These are phyloP conservation scores for Nicotiana sylvestris DNA, from an alignment of 257 asterid species.

Conservation along the genomic window DNA sequence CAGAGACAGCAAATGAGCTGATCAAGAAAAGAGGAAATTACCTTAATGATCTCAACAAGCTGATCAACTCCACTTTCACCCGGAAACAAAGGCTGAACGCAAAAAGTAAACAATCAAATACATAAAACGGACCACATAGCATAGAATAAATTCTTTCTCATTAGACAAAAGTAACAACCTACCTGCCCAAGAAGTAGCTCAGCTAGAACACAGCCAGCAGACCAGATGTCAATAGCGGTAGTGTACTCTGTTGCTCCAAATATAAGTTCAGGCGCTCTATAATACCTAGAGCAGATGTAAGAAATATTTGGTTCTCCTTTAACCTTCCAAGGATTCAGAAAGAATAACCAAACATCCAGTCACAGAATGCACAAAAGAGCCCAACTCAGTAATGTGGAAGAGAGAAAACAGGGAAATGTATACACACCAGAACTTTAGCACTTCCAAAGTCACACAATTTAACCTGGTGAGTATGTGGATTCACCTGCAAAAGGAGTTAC, in stretches of 20 bases:
- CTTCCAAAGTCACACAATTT: conserved; percentile 53
- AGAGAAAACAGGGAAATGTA: background rate
- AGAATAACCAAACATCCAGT: background rate
- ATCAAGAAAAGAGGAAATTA: conserved; percentile 9
- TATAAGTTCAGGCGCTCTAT: conserved; percentile 58
- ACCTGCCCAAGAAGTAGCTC: conserved; percentile 57
- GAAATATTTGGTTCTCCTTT: conserved; percentile 58
- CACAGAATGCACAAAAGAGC: background rate
- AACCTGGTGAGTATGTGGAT: conserved; percentile 65
- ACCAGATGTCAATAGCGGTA: conserved; percentile 50
- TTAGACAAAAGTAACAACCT: background rate
- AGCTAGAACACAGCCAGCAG: conserved; percentile 56
- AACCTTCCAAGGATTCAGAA: conserved; percentile 26
- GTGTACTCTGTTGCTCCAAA: conserved; percentile 57
- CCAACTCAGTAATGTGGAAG: background rate
- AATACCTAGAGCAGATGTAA: conserved; percentile 57
- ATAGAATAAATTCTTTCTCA: background rate
- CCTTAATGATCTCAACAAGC: conserved; percentile 98
- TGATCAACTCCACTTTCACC: conserved; percentile 99
- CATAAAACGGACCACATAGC: background rate
- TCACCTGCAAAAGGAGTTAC: conserved; percentile 40
- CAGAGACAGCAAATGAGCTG: background rate
- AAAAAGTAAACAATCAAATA: background rate
- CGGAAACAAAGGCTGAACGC: conserved; percentile 81
- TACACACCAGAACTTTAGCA: conserved; percentile 47